Evolutionary conservation across 1,139 yeast genomes (phyloP).

Genomic region (Zygosaccharomyces sapae): DNA sequence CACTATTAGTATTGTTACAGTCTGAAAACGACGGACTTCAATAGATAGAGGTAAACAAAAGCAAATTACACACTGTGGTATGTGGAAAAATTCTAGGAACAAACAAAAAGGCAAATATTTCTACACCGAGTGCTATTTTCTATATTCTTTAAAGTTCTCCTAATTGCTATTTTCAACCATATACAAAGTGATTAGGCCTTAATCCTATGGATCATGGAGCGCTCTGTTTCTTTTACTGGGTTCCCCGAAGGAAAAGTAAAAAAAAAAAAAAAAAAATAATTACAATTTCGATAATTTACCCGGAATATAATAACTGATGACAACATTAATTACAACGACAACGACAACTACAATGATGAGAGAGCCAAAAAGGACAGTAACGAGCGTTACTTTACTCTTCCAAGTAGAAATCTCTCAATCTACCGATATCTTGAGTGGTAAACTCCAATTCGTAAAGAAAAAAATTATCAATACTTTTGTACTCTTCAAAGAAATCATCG

Average conservation of each 20-base stretch:
- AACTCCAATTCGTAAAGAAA: conserved; percentile 48
- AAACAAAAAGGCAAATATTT: background rate
- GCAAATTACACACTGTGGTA: background rate
- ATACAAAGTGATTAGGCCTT: background rate
- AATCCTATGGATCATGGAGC: conserved; percentile 4
- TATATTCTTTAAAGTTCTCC: background rate
- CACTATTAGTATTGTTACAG: background rate
- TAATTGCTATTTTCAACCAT: background rate
- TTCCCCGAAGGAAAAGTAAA: conserved; percentile 1
- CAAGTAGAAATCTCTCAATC: conserved; percentile 39
- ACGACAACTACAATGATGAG: background rate
- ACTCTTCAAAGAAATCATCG: conserved; percentile 45
- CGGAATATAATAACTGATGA: background rate
- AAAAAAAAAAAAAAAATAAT: background rate
- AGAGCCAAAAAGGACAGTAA: background rate
- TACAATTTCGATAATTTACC: background rate
- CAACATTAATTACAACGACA: background rate
- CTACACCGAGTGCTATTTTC: background rate
- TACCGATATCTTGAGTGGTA: conserved; percentile 46
- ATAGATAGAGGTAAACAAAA: background rate
- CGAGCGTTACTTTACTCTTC: conserved; percentile 4
- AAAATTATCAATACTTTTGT: conserved; percentile 55
- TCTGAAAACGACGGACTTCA: conserved; percentile 1
- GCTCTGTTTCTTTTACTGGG: conserved; percentile 3
- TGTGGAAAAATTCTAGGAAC: background rate